A percentile compares a stretch with the other conserved stretches of the same genome.
Conservation (phyloP, 306 rosid species). For the Ormosia emarginata region DNA sequence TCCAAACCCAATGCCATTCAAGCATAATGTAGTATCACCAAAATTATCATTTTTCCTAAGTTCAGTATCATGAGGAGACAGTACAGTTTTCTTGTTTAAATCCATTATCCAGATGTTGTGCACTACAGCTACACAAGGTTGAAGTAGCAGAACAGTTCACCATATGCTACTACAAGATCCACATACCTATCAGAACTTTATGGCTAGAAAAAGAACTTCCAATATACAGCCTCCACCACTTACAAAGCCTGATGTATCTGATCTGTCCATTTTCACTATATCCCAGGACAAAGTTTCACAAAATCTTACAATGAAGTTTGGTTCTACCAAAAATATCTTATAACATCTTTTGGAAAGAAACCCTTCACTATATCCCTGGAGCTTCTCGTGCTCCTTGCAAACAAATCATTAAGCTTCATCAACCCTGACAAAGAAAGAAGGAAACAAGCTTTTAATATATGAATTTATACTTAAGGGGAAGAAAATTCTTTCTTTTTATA, state of each 20-base stretch:
- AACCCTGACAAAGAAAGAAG: conserved; percentile 51
- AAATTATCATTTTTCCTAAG: conserved; percentile 45
- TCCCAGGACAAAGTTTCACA: conserved; percentile 20
- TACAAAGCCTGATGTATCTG: conserved; percentile 93
- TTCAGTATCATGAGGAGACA: conserved; percentile 55
- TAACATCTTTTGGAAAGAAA: conserved; percentile 87
- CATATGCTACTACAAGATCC: conserved; percentile 30
- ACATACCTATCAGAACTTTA: conserved; percentile 24
- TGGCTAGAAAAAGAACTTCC: conserved; percentile 33
- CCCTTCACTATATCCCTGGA: conserved; percentile 64
- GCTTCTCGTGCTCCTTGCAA: conserved; percentile 69
- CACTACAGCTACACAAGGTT: conserved; percentile 38
- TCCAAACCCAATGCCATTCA: conserved; percentile 63
- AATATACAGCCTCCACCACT: conserved; percentile 60
- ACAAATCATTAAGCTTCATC: conserved; percentile 66
- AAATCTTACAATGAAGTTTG: conserved; percentile 29
- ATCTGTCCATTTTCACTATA: conserved; percentile 62
- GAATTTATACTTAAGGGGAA: neutral
- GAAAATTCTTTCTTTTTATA: neutral
- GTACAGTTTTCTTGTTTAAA: conserved; percentile 57
- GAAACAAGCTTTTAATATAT: neutral
- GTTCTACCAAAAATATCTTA: conserved; percentile 52
- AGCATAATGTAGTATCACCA: conserved; percentile 73
- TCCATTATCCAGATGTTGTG: conserved; percentile 62
- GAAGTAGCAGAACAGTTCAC: conserved; percentile 44